phyloP scores from a whole-genome alignment of 2,329 filamentous ascomycete genomes.

The Talaromyces albobiverticillius region DNA sequence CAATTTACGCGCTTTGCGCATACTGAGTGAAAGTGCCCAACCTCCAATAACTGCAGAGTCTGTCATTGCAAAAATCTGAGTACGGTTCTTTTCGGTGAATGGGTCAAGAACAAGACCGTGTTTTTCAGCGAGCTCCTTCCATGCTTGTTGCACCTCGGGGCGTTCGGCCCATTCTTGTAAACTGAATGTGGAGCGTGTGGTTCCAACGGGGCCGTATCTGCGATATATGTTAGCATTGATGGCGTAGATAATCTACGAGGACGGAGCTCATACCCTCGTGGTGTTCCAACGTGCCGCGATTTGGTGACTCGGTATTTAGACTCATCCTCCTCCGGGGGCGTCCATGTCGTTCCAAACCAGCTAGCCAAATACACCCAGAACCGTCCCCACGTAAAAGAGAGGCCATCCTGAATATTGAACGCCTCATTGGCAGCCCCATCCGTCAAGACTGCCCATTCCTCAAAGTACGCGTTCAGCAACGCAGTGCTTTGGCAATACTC shows the following conservation, averaged over 20 bases:
- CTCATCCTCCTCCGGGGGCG: constrained; percentile 2
- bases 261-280: not conserved
- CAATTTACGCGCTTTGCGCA: constrained; percentile 18
- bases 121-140: constrained; percentile 2
- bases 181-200: constrained; percentile 3
- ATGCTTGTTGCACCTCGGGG: constrained; percentile 2
- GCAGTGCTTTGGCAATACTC: constrained; percentile 11
- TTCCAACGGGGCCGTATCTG: constrained; percentile 9
- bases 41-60: constrained; percentile 19
- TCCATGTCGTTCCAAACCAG: constrained; percentile 10
- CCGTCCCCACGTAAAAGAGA: constrained; percentile 5
- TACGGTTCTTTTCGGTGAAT: not conserved
- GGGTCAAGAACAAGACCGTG: constrained; percentile 8
- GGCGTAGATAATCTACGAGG: not conserved
- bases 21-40: constrained; percentile 19
- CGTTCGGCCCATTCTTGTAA: constrained; percentile 4
- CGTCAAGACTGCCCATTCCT: constrained; percentile 8
- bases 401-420: constrained; percentile 8
- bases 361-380: constrained; percentile 5
- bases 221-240: not conserved
- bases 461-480: constrained; percentile 8
- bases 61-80: constrained; percentile 13
- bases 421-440: constrained; percentile 7
- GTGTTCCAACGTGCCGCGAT: constrained; percentile 6
- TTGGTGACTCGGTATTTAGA: constrained; percentile 1